phyloP scores from a whole-genome alignment of 139 green algal species.

The Eudorina sp. region DNA sequence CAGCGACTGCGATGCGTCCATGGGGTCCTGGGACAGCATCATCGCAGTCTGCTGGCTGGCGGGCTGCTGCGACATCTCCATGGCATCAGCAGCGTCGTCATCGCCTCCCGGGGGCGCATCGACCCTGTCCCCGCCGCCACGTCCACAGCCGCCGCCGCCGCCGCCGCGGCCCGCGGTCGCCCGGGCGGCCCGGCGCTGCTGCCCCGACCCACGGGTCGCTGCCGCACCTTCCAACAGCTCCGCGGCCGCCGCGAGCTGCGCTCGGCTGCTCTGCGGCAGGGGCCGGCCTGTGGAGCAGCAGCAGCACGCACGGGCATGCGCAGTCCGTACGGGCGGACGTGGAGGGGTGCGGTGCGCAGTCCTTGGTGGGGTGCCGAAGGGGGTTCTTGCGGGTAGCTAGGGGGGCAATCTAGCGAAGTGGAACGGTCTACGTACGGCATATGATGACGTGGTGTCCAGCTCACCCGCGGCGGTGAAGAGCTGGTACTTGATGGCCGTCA shows the following conservation, averaged over 20 bases:
- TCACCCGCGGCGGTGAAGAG: conserved; percentile 26
- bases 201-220: too few relatives aligned
- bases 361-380: too few relatives aligned
- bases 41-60: neutral
- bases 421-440: too few relatives aligned
- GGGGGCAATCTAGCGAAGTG: too few relatives aligned
- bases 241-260: conserved; percentile 4
- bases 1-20: conserved; percentile 28
- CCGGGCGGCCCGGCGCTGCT: neutral
- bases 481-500: neutral
- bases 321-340: too few relatives aligned
- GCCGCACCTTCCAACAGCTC: neutral
- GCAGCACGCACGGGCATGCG: neutral
- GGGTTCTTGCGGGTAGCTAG: too few relatives aligned
- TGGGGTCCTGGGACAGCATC: conserved; percentile 8
- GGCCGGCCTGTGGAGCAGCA: neutral
- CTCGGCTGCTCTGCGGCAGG: conserved; percentile 8
- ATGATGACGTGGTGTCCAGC: too few relatives aligned
- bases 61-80: conserved; percentile 1
- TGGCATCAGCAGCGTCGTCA: neutral
- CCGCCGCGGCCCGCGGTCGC: neutral
- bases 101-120: too few relatives aligned
- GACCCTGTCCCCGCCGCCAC: too few relatives aligned
- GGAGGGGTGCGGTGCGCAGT: too few relatives aligned
- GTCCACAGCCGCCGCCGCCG: neutral